A percentile compares a stretch with the other conserved stretches of the same genome.
phyloP scores from a whole-genome alignment of 176 grass and related monocot genomes.

The Pontederia crassipes region DNA sequence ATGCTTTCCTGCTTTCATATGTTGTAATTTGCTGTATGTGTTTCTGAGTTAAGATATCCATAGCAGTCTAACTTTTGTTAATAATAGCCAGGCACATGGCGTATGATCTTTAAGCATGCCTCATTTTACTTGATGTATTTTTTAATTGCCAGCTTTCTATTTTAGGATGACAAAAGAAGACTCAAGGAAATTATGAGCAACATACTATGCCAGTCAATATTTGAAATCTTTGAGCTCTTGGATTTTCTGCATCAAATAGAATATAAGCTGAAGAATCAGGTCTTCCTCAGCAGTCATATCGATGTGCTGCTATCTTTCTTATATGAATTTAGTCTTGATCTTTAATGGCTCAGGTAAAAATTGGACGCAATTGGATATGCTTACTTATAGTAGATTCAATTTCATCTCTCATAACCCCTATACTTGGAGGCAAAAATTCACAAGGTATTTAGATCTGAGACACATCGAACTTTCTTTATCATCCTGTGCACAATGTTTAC shows the following conservation, averaged over 20 bases:
- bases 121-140: constrained; percentile 1
- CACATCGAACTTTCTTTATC: too few species aligned
- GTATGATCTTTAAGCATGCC: background rate
- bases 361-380: constrained; percentile 38
- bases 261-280: constrained; percentile 44
- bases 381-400: constrained; percentile 85
- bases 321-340: constrained; percentile 3
- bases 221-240: constrained; percentile 87
- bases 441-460: constrained; percentile 38
- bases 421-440: constrained; percentile 57
- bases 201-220: constrained; percentile 56
- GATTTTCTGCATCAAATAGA: constrained; percentile 62
- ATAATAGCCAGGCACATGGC: background rate
- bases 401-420: constrained; percentile 69
- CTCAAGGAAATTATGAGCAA: constrained; percentile 56
- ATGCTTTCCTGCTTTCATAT: constrained; percentile 3
- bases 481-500: too few species aligned
- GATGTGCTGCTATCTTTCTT: constrained; percentile 1
- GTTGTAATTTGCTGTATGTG: background rate
- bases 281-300: constrained; percentile 11
- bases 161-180: constrained; percentile 38
- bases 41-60: background rate
- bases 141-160: constrained; percentile 16
- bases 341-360: constrained; percentile 33
- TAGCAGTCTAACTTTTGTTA: background rate